Base-by-base conservation (phyloP, 768 basidiomycete species). In the Glaciozyma antarctica region DNA sequence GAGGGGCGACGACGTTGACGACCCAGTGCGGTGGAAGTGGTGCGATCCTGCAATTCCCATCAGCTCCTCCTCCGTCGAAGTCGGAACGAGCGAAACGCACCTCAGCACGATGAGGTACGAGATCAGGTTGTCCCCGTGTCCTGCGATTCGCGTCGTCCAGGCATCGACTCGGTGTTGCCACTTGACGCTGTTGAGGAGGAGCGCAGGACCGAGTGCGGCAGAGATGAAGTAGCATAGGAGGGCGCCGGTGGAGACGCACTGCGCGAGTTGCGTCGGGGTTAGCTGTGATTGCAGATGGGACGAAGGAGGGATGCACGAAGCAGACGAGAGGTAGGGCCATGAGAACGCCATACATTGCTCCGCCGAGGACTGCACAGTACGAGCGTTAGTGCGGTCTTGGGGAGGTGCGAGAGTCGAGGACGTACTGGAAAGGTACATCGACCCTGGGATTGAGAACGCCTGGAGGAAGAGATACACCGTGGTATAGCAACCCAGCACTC, bases 381-480 rank as follows among this genome's bases (percentile, higher is more conserved):
- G 38, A 12, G 38, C 10, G 38, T 41, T 41, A 41, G 38, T 41
- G 8, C 38, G 38, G 13, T 10, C 38, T 2, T 2, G 13, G 12
- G 38, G 38, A 41, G 38, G 38, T 41, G 38, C 7, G 12, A 6
- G 13, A 15, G 32, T 32, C 4, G 38, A 15, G 38, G 13, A 41
- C 38, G 7, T 12, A 41, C 38, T 95, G 60, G 91, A 91, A 56
- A 98, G 83, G 75, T 98, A 98, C 92, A 98, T 94, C 51, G 91
- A 94, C 1, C 93, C 93, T 0, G 94, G 93, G 19, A 97, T 82
- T 10, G 92, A 93, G 78, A 97, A 98, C 0, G 91, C 90, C 80
- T 98, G 93, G 10, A 97, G 81, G 78, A 95, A 98, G 72, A 97
- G 82, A 77, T 94, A 97, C 2, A 89, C 88, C 58, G 82, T 83